Conservation (phyloP, 768 basidiomycete species). For the Kwoniella heveanensis region DNA sequence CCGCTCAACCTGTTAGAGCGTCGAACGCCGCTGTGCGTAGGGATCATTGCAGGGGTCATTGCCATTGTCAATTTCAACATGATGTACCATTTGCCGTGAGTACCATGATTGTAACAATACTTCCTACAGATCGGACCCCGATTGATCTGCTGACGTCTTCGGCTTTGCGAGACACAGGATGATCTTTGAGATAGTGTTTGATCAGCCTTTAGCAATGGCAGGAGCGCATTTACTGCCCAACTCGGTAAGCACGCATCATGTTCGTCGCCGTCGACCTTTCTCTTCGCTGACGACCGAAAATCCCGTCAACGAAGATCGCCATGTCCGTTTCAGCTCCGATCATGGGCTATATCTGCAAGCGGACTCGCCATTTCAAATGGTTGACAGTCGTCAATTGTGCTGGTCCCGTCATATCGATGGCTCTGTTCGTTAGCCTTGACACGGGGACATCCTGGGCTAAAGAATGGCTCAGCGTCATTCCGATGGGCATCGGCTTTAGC, state of each 20-base stretch:
- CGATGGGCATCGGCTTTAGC: constrained; percentile 26
- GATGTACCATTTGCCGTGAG: constrained; percentile 28
- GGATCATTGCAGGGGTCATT: constrained; percentile 23
- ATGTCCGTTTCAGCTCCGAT: constrained; percentile 23
- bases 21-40: constrained; percentile 20
- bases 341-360: constrained; percentile 18
- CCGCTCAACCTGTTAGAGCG: constrained; percentile 15
- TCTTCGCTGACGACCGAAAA: too few relatives aligned
- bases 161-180: background rate
- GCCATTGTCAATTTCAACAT: constrained; percentile 31
- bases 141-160: background rate
- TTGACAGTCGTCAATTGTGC: constrained; percentile 21
- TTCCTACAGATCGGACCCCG: too few relatives aligned
- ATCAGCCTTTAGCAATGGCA: constrained; percentile 20
- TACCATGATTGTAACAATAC: background rate
- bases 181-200: constrained; percentile 29
- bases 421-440: constrained; percentile 7
- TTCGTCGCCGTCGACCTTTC: too few relatives aligned
- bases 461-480: constrained; percentile 24
- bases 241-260: constrained; percentile 8
- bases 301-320: too few relatives aligned
- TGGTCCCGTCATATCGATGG: constrained; percentile 27
- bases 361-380: constrained; percentile 26
- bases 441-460: constrained; percentile 11
- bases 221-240: constrained; percentile 29